Conservation (phyloP, 441 rosid species). For the Erodium chrysanthum region DNA sequence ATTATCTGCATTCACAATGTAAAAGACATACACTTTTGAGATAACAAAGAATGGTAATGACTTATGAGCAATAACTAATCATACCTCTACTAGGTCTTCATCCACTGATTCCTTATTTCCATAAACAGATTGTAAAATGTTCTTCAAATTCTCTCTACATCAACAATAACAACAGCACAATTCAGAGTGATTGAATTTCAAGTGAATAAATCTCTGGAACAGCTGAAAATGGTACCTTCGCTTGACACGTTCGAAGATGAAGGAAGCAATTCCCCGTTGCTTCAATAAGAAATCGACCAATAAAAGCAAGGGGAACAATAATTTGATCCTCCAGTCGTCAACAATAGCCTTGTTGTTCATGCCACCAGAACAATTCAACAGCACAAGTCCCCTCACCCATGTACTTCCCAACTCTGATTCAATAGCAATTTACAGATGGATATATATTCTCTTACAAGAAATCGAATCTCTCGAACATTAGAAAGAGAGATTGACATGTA, state of each 20-base stretch:
- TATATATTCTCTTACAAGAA: background rate
- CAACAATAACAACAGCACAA: background rate
- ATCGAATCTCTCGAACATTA: too few relatives aligned
- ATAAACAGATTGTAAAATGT: conserved; percentile 52
- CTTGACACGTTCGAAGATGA: conserved; percentile 61
- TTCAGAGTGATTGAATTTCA: too few relatives aligned
- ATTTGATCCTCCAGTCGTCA: conserved; percentile 91
- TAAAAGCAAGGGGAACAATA: conserved; percentile 56
- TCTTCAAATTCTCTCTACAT: conserved; percentile 59
- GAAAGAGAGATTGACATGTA: background rate
- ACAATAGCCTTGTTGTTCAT: conserved; percentile 90
- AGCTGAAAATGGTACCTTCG: conserved; percentile 31
- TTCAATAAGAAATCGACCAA: conserved; percentile 62
- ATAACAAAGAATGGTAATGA: background rate
- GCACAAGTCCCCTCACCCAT: conserved; percentile 56
- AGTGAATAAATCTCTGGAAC: too few relatives aligned
- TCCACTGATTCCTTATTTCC: conserved; percentile 70
- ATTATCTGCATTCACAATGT: conserved; percentile 41
- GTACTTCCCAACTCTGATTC: conserved; percentile 15
- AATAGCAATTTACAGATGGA: too few relatives aligned
- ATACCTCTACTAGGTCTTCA: conserved; percentile 69
- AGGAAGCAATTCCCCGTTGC: conserved; percentile 52
- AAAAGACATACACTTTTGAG: background rate
- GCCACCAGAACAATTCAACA: conserved; percentile 84
- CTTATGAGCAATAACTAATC: background rate